Conservation (phyloP, 352 stramenopile genomes). For the Phytophthora rubi region DNA sequence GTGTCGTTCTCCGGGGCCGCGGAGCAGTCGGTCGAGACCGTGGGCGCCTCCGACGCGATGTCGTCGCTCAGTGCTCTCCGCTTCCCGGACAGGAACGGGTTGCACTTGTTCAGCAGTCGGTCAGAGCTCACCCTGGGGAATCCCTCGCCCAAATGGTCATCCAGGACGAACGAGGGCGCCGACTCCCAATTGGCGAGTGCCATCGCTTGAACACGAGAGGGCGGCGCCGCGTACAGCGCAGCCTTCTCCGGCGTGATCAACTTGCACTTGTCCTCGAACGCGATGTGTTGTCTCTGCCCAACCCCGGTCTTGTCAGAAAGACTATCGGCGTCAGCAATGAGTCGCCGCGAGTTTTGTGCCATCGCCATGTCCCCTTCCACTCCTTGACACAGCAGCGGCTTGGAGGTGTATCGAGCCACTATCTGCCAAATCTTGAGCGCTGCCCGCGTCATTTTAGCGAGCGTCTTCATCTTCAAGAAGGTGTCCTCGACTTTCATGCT, state of each 20-base stretch:
- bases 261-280: conserved; percentile 41
- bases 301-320: conserved; percentile 1
- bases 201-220: conserved; percentile 23
- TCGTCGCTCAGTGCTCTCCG: conserved; percentile 29
- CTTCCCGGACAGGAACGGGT: conserved; percentile 40
- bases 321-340: conserved; percentile 11
- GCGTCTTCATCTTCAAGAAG: conserved; percentile 14
- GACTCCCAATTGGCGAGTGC: conserved; percentile 39
- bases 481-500: conserved; percentile 28
- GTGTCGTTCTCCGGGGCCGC: conserved; percentile 22
- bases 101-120: conserved; percentile 41
- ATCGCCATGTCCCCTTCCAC: conserved; percentile 33
- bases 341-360: conserved; percentile 31
- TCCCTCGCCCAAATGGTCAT: conserved; percentile 22
- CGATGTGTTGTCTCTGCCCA: conserved; percentile 23
- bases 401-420: conserved; percentile 33
- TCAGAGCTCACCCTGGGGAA: conserved; percentile 24
- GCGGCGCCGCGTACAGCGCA: conserved; percentile 10
- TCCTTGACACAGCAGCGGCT: conserved; percentile 35
- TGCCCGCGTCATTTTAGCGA: conserved; percentile 21
- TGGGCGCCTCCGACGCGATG: conserved; percentile 31
- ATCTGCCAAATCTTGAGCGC: conserved; percentile 35
- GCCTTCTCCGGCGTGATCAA: conserved; percentile 25
- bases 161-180: conserved; percentile 31
- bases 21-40: conserved; percentile 36